Evolutionary conservation across 108 stramenopile genomes (phyloP), one percentile per base, ranked within the genome.

Genomic region (Stephanodiscus triporus): DNA sequence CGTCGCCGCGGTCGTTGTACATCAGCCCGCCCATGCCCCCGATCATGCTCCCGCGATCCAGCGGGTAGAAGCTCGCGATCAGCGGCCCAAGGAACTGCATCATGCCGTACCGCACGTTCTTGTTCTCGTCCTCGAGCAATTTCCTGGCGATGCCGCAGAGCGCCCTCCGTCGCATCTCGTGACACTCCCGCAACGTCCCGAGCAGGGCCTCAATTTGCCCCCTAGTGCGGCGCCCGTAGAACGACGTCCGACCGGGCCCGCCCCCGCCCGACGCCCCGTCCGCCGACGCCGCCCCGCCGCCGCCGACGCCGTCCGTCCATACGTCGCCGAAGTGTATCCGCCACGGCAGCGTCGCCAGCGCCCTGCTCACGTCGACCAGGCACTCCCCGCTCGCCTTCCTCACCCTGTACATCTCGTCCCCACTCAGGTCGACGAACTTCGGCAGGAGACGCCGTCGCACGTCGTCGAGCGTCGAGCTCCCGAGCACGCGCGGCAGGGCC

Each of bases 361-460:
- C 83, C 23, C 93, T 72, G 66, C 80, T 82, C 77, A 91, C 88
- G 73, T 94, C 93, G 40, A 94, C 93, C 51, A 94, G 70, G 72
- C 93, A 94, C 68, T 94, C 93, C 3, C 93, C 90, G 32, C 87
- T 88, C 23, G 87, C 87, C 68, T 94, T 94, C 17, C 93, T 60
- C 16, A 99, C 98, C 30, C 97, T 75, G 58, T 95, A 97, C 63
- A 97, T 91, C 55, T 98, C 97, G 84, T 99, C 99, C 36, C 78
- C 83, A 53, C 90, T 91, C 26, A 99, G 86, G 8, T 77, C 50
- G 23, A 91, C 81, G 83, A 96, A 99, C 14, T 95, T 95, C 9
- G 99, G 98, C 24, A 99, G 63, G 10, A 99, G 86, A 26, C 93
- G 66, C 19, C 71, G 68, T 57, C 68, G 68, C 2, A 91, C 89